phyloP scores from a whole-genome alignment of 2,329 filamentous ascomycete genomes.

The Gyromitra esculenta region DNA sequence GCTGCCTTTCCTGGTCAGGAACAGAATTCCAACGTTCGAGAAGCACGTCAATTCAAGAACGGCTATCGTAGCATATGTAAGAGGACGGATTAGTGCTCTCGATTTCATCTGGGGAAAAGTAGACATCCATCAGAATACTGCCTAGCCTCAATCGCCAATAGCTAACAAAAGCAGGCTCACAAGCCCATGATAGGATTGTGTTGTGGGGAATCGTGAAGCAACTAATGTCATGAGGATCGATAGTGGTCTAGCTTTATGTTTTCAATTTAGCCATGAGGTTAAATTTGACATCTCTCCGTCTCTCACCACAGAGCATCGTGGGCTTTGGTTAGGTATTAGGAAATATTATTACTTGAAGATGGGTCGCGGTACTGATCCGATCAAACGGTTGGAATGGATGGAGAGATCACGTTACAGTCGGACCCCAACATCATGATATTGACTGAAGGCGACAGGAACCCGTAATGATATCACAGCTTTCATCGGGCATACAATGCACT shows the following conservation, averaged over 20 bases:
- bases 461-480: conserved; percentile 19
- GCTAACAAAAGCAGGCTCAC: conserved; percentile 42
- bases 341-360: background rate
- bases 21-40: conserved; percentile 52
- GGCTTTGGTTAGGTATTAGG: conserved; percentile 1
- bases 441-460: conserved; percentile 2
- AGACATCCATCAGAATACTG: conserved; percentile 17
- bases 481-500: conserved; percentile 23
- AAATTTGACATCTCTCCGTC: background rate
- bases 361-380: conserved; percentile 16
- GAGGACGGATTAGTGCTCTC: conserved; percentile 43
- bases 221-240: conserved; percentile 25
- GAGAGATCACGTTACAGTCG: conserved; percentile 19
- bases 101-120: conserved; percentile 26
- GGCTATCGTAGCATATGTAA: conserved; percentile 47
- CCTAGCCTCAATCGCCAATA: conserved; percentile 40
- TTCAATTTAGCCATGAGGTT: background rate
- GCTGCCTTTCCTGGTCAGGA: conserved; percentile 51
- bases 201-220: conserved; percentile 13
- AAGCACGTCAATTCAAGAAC: conserved; percentile 50
- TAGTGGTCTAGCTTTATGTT: conserved; percentile 18
- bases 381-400: conserved; percentile 9
- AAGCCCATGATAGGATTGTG: conserved; percentile 26
- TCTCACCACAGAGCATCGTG: conserved; percentile 2
- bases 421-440: conserved; percentile 27